Base-by-base conservation (phyloP, 352 stramenopile genomes). In the Globisporangium radiosum region DNA sequence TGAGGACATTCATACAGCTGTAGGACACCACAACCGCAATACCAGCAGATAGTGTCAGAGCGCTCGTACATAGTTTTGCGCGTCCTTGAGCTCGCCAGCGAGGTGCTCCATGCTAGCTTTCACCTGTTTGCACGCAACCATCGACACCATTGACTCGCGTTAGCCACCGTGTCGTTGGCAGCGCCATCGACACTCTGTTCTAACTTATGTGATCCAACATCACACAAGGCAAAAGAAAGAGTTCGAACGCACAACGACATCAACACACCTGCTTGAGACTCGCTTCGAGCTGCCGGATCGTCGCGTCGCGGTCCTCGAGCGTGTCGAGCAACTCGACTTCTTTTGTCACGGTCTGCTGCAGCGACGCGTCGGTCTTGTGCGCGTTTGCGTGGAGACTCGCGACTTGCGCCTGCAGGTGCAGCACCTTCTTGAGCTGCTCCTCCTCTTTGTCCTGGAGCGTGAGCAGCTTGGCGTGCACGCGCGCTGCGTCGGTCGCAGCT, bases 51-150 rank as follows among this genome's bases (percentile, higher is more conserved):
- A 3, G 45, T 50, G 19, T 15, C 14, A 50, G 14, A 25, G 0
- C 38, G 14, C 13, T 59, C 54, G 50, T 56, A 90, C 80, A 60
- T 90, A 70, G 19, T 57, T 55, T 53, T 90, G 78, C 5, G 73
- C 68, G 37, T 78, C 69, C 42, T 85, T 73, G 19, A 88, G 63
- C 45, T 88, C 71, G 6, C 71, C 65, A 2, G 74, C 68, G 0
- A 90, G 73, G 15, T 78, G 64, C 38, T 71, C 66, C 40, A 80
- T 61, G 37, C 69, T 76, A 37, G 65, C 49, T 57, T 73, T 75
- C 37, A 79, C 50, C 52, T 77, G 45, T 33, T 33, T 33, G 25
- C 25, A 33, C 25, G 25, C 25, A 33, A 2, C 25, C 25, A 3
- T 3, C 25, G 25, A 33, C 25, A 33, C 25, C 25, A 33, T 33